Base-by-base conservation (phyloP, 768 basidiomycete species). In the Lyophyllum atratum region DNA sequence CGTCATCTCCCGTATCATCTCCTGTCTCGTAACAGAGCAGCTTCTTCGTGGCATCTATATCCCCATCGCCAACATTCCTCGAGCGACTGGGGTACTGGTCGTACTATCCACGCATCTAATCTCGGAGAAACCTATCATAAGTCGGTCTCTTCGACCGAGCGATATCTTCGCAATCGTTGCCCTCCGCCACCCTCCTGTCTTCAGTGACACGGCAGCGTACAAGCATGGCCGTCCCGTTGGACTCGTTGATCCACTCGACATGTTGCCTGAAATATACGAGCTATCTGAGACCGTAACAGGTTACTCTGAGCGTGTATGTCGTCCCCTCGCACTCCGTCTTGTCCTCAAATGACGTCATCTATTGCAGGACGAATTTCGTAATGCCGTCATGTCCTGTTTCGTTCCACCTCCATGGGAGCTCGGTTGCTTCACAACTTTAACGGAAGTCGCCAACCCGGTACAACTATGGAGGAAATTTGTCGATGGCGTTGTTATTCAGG, bases 161-260 rank as follows among this genome's bases (percentile, higher is more conserved):
- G 81, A 83, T 65, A 70, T 84, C 37, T 80, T 80, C 42, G 77
- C 70, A 29, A 71, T 84, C 31, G 70, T 83, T 17, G 80, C 81
- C 4, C 67, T 85, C 24, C 79, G 73, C 25, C 71, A 76, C 58
- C 48, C 75, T 19, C 84, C 84, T 2, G 72, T 81, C 2, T 72
- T 81, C 52, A 71, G 71, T 15, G 70, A 66, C 17, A 46, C 62
- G 12, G 44, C 55, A 22, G 24, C 47, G 2, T 69, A 69, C 43
- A 72, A 70, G 51, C 72, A 79, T 59, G 81, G 79, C 19, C 65
- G 66, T 12, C 63, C 67, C 11, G 74, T 84, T 33, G 80, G 77
- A 28, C 74, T 84, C 19, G 68, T 83, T 10, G 83, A 85, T 62
- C 84, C 84, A 4, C 68, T 84, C n/a, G 84, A 85, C 63, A 84